Percentiles rank a stretch among this genome's conserved stretches.
These are phyloP conservation scores for Mrakia blollopis DNA, from an alignment of 768 basidiomycete species.

Conservation along the genomic window DNA sequence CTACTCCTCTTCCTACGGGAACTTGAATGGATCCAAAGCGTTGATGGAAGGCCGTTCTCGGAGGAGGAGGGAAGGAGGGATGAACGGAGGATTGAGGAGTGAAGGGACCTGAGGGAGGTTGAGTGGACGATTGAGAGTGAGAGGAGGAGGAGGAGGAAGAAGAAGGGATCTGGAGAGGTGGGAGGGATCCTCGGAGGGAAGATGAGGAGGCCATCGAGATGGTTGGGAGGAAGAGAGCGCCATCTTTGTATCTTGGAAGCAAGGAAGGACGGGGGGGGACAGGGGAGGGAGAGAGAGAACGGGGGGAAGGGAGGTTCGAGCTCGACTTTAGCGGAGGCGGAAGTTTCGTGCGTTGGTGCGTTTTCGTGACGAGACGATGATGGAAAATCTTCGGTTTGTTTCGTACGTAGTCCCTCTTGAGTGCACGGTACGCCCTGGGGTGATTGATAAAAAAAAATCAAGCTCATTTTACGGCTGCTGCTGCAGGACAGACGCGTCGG, in stretches of 20 bases:
- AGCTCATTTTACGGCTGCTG: too few relatives aligned
- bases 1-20: not conserved
- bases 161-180: not conserved
- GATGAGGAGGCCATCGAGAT: not conserved
- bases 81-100: not conserved
- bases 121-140: not conserved
- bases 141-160: not conserved
- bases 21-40: not conserved
- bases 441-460: too few relatives aligned
- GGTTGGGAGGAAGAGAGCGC: too few relatives aligned
- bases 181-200: not conserved
- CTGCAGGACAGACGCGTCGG: too few relatives aligned
- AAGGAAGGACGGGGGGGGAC: not conserved
- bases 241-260: not conserved
- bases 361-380: not conserved
- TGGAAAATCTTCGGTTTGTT: too few relatives aligned
- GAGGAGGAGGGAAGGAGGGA: not conserved
- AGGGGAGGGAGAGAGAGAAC: not conserved
- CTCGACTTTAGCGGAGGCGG: not conserved
- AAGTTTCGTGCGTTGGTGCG: too few relatives aligned
- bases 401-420: too few relatives aligned
- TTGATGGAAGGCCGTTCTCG: not conserved
- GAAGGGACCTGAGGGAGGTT: not conserved
- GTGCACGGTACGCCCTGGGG: too few relatives aligned
- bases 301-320: slow-evolving; percentile 1